Base-by-base conservation (phyloP, 306 rosid genomes). In the Styphnolobium japonicum region DNA sequence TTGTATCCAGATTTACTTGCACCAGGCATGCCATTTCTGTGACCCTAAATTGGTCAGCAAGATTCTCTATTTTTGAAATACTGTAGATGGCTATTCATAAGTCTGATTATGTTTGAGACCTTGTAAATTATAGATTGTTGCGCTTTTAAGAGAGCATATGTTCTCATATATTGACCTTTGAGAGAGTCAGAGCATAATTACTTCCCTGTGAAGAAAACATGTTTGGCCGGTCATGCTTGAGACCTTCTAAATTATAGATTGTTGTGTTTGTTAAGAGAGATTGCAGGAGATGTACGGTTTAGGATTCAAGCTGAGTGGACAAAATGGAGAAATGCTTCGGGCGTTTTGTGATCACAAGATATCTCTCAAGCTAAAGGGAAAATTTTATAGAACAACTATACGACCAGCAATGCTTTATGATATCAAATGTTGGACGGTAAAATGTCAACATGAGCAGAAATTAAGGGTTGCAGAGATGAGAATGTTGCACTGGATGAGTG, bases 1-100 rank as follows among this genome's bases (percentile, higher is more conserved):
- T 67, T 69, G 21, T 40, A 53, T 63, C 48, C 48, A 60, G 31
- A 19, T 73, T 78, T 55, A 7, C 33, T 23, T 71, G 22, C 61
- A 56, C 21, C 33, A 23, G 62, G 48, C 76, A 63, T 82, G 82
- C 60, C 63, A 51, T 69, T 52, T 76, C 15, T 61, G 45, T 49
- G 31, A 18, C 34, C 8, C 29, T 4, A 48, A 76, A 77, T 48
- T 64, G 37, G 42, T 69, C 75, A 73, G 67, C 84, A 61, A 19
- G 51, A 25, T 69, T 69, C 40, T 51, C 66, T 22, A 43, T 77
- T 49, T 33, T 70, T 53, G 16, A 42, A 60, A 75, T 52, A 49
- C 14, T 21, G 29, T 62, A 75, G 34, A 62, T 68, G 62, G 18
- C 53, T 27, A 16, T 80, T 45, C 63, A 52, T 23, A 21, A 62